Evolutionary conservation across 116 monocot species (phyloP).

Genomic region (Dioscorea cayenensis): DNA sequence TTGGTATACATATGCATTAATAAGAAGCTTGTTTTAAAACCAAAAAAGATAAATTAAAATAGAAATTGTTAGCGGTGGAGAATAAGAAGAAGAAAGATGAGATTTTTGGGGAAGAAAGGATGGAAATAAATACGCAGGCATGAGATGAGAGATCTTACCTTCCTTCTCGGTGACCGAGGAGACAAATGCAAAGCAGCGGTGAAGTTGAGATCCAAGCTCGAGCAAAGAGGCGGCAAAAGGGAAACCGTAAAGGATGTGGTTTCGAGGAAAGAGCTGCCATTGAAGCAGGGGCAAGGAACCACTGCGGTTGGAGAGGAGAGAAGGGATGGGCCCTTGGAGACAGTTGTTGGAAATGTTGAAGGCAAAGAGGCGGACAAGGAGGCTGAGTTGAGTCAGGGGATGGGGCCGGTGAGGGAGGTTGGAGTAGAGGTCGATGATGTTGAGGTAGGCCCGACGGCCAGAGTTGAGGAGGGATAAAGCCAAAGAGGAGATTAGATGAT

Average conservation of each 20-base stretch:
- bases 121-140: slow-evolving; percentile 53
- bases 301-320: slow-evolving; percentile 46
- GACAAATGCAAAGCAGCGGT: slow-evolving; percentile 78
- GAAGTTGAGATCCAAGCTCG: slow-evolving; percentile 76
- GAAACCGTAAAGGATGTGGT: slow-evolving; percentile 69
- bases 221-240: slow-evolving; percentile 53
- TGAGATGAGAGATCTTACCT: slow-evolving; percentile 72
- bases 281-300: slow-evolving; percentile 47
- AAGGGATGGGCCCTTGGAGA: slow-evolving; percentile 55
- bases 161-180: slow-evolving; percentile 39
- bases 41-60: too few species aligned
- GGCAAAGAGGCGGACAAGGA: slow-evolving; percentile 56
- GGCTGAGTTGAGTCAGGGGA: slow-evolving; percentile 66
- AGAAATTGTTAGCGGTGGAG: not conserved
- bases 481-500: slow-evolving; percentile 70
- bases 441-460: slow-evolving; percentile 76
- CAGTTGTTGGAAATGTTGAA: slow-evolving; percentile 80
- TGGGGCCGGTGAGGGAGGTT: slow-evolving; percentile 57
- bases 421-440: too few species aligned
- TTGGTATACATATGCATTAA: too few species aligned
- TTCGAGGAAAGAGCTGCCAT: slow-evolving; percentile 68
- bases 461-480: slow-evolving; percentile 65
- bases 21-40: too few species aligned
- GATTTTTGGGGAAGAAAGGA: not conserved
- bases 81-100: slow-evolving; percentile 3